Conservation (phyloP, 2,329 filamentous ascomycete species). For the Ophiostoma triangulosporum region DNA sequence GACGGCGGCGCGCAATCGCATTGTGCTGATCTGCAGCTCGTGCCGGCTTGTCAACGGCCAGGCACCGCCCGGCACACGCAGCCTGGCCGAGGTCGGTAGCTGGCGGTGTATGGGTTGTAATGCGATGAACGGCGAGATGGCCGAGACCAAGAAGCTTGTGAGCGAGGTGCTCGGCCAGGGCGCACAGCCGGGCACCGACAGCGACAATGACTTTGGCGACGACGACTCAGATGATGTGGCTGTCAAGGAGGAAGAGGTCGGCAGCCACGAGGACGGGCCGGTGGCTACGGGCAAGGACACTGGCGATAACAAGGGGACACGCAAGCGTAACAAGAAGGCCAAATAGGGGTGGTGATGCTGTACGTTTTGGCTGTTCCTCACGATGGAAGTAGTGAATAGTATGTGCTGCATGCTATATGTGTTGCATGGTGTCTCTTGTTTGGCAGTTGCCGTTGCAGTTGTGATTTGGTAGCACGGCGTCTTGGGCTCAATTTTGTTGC, state of each 20-base stretch:
- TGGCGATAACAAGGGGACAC: not conserved
- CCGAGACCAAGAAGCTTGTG: slow-evolving; percentile 60
- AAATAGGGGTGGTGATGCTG: not conserved
- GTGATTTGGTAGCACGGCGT: slow-evolving; percentile 2
- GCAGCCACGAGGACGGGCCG: not conserved
- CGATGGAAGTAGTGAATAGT: not conserved
- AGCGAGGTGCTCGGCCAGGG: slow-evolving; percentile 41
- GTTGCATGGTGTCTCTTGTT: not conserved
- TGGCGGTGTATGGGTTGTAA: slow-evolving; percentile 89
- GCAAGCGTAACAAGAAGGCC: slow-evolving; percentile 6
- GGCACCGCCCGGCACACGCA: slow-evolving; percentile 73
- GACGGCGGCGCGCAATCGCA: slow-evolving; percentile 77
- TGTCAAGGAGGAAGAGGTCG: not conserved
- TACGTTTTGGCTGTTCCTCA: not conserved
- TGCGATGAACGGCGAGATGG: slow-evolving; percentile 66
- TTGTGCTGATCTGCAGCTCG: slow-evolving; percentile 68
- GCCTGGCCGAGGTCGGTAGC: slow-evolving; percentile 62
- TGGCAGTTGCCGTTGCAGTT: not conserved
- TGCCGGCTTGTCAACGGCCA: slow-evolving; percentile 92
- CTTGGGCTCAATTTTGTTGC: not conserved
- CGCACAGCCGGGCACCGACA: slow-evolving; percentile 9
- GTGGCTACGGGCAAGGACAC: not conserved
- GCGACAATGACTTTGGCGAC: not conserved
- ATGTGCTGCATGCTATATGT: no score
- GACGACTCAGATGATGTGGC: not conserved